Conservation (phyloP, 2,329 filamentous ascomycete species). For the Pseudocercospora vitis region DNA sequence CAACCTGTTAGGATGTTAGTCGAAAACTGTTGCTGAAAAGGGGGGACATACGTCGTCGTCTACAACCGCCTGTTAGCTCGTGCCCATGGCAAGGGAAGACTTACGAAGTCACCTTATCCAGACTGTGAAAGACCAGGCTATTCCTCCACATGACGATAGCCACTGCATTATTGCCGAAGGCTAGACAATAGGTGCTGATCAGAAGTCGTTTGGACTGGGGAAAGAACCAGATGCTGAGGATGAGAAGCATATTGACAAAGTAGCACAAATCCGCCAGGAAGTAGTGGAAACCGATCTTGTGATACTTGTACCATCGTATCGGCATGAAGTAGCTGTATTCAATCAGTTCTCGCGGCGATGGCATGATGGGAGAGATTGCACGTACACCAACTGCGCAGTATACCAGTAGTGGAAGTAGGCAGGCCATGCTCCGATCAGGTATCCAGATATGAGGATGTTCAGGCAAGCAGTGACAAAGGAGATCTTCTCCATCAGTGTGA, state of each 20-base stretch:
- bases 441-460: slow-evolving; percentile 96
- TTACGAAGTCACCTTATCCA: slow-evolving; percentile 92
- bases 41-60: slow-evolving; percentile 28
- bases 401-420: slow-evolving; percentile 93
- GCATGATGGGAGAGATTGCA: not conserved
- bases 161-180: slow-evolving; percentile 94
- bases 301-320: slow-evolving; percentile 88
- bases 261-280: slow-evolving; percentile 97
- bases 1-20: slow-evolving; percentile 50
- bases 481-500: slow-evolving; percentile 88
- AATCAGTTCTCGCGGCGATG: slow-evolving; percentile 18
- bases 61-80: slow-evolving; percentile 16
- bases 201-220: slow-evolving; percentile 87
- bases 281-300: slow-evolving; percentile 89
- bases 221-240: slow-evolving; percentile 86
- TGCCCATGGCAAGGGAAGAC: slow-evolving; percentile 8
- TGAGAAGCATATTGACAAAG: slow-evolving; percentile 86
- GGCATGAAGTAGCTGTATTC: slow-evolving; percentile 83
- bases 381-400: slow-evolving; percentile 38
- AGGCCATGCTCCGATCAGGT: slow-evolving; percentile 82
- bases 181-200: slow-evolving; percentile 86
- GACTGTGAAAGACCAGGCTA: slow-evolving; percentile 94
- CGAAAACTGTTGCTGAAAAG: not conserved
- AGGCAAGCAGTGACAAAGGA: slow-evolving; percentile 95
- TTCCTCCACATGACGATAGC: slow-evolving; percentile 99